Evolutionary conservation across 371 early-diverging fungal species (phyloP).

Genomic region (Mortierella sp.): DNA sequence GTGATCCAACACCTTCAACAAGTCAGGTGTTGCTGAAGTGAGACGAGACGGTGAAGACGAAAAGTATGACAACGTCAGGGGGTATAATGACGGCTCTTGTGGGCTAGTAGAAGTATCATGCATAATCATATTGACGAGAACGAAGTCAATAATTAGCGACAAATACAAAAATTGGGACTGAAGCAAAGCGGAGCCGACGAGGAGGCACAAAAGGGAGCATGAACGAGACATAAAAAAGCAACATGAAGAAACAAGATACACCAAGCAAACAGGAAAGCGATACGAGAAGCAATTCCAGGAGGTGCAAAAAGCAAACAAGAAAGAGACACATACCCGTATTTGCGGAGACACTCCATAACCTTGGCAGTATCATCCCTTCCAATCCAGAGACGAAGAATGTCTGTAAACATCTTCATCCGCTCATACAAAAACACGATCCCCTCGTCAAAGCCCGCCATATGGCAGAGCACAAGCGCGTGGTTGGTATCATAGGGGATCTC

Average conservation of each 20-base stretch:
- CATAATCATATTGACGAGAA: not conserved
- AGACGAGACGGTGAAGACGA: conserved; percentile 73
- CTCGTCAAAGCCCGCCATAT: conserved; percentile 82
- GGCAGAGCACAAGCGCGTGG: conserved; percentile 92
- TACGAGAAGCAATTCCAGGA: no score
- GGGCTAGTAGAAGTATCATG: conserved; percentile 57
- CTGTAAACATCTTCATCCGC: conserved; percentile 83
- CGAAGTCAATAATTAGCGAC: not conserved
- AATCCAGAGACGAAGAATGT: conserved; percentile 87
- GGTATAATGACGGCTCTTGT: conserved; percentile 85
- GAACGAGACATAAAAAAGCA: not conserved
- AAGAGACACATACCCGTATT: conserved; percentile 76
- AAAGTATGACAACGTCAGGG: conserved; percentile 87
- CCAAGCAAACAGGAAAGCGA: no score
- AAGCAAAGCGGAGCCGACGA: not conserved
- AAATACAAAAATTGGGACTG: not conserved
- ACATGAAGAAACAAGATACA: not conserved
- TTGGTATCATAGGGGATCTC: conserved; percentile 87
- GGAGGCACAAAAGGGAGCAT: not conserved
- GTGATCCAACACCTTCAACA: conserved; percentile 80
- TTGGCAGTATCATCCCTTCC: conserved; percentile 80
- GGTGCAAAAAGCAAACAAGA: not conserved
- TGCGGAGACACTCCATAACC: conserved; percentile 81
- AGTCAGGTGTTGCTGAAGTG: conserved; percentile 61
- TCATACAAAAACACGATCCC: conserved; percentile 91